Conservation (phyloP, 306 rosid species). For the Herpetospermum pedunculosum region DNA sequence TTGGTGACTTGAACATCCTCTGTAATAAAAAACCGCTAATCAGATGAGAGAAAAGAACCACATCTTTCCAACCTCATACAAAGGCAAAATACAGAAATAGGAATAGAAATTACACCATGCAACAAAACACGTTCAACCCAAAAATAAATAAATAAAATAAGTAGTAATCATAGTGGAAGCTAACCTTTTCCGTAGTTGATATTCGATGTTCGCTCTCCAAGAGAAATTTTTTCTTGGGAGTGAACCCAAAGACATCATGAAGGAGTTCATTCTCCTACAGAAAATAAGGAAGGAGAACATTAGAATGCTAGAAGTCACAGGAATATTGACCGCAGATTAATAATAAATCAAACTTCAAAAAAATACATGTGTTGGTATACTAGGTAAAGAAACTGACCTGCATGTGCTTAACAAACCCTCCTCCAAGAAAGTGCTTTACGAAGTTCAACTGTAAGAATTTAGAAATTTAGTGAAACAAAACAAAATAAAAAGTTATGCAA, state of each 20-base stretch:
- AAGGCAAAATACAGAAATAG: background rate
- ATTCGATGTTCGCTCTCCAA: conserved; percentile 37
- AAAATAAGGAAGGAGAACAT: background rate
- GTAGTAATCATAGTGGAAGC: conserved; percentile 2
- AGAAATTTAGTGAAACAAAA: background rate
- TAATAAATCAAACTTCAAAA: background rate
- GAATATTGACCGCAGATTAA: background rate
- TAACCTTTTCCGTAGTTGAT: conserved; percentile 71
- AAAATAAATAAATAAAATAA: background rate
- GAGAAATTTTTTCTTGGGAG: conserved; percentile 49
- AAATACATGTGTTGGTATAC: background rate
- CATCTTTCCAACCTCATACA: background rate
- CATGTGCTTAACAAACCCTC: conserved; percentile 89
- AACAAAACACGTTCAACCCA: background rate
- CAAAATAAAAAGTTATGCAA: background rate
- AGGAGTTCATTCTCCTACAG: conserved; percentile 79
- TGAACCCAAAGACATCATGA: conserved; percentile 66
- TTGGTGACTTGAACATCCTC: conserved; percentile 83
- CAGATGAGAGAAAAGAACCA: background rate
- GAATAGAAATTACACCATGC: background rate
- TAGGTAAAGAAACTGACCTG: conserved; percentile 43
- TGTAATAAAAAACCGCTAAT: conserved; percentile 18
- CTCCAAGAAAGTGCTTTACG: conserved; percentile 76
- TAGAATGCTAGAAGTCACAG: background rate
- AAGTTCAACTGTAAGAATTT: conserved; percentile 51